phyloP scores from a whole-genome alignment of 1,139 yeast genomes.

The Oligophagozyma castellii region DNA sequence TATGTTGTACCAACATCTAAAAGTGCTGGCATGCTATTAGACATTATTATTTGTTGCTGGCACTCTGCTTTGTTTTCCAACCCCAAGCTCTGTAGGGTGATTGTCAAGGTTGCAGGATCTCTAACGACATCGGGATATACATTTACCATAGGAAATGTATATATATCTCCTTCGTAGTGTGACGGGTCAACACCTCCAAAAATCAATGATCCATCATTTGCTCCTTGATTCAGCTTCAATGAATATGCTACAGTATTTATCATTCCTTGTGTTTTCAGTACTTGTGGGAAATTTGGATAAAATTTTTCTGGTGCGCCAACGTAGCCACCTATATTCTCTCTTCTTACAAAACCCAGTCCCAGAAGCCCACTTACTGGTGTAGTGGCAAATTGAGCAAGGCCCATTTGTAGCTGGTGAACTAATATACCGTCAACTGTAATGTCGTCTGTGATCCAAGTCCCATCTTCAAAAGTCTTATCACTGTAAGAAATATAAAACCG shows the following conservation, averaged over 20 bases:
- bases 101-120: conserved; percentile 30
- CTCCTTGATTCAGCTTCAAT: conserved; percentile 30
- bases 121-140: conserved; percentile 16
- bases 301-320: conserved; percentile 15
- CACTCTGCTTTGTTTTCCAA: conserved; percentile 19
- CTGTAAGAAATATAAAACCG: conserved; percentile 14
- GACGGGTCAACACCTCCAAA: conserved; percentile 45
- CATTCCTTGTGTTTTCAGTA: conserved; percentile 37
- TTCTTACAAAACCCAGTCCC: conserved; percentile 18
- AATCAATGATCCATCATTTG: conserved; percentile 31
- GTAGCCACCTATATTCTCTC: conserved; percentile 16
- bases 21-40: conserved; percentile 30
- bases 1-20: conserved; percentile 62
- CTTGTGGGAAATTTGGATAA: conserved; percentile 45
- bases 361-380: conserved; percentile 16
- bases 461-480: conserved; percentile 15
- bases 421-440: conserved; percentile 7
- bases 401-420: conserved; percentile 14
- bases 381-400: conserved; percentile 13
- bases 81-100: conserved; percentile 32
- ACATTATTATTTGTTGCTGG: conserved; percentile 15
- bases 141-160: conserved; percentile 32
- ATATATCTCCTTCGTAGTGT: conserved; percentile 33
- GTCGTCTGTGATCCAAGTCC: conserved; percentile 16
- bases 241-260: conserved; percentile 43